A percentile compares a stretch with the other conserved stretches of the same genome.
phyloP scores from a whole-genome alignment of 129 eudicot genomes.

The Pittosporum tobira region DNA sequence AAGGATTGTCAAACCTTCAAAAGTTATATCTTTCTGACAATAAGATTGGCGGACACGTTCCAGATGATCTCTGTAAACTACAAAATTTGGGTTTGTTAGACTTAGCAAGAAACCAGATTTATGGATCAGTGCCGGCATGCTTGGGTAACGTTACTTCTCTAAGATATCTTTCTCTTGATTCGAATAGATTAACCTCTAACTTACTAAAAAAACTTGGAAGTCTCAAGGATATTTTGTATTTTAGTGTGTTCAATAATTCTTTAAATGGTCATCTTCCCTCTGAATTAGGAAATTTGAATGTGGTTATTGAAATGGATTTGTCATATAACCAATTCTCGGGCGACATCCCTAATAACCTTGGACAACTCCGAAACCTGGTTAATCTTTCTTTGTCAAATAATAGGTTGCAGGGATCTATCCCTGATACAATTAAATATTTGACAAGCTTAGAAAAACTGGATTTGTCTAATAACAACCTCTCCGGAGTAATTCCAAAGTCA shows the following conservation, averaged over 20 bases:
- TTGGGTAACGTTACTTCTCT: slow-evolving; percentile 8
- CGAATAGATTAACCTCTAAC: slow-evolving; percentile 3
- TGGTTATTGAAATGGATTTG: background rate
- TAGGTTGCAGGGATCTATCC: slow-evolving; percentile 11
- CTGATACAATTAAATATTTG: slow-evolving; percentile 1
- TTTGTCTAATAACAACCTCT: no score
- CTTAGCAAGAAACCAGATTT: background rate
- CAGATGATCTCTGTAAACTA: slow-evolving; percentile 1
- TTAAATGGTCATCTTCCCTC: background rate
- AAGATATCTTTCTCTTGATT: background rate
- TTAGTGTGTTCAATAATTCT: background rate
- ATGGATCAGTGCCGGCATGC: slow-evolving; percentile 10
- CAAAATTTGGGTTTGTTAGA: background rate
- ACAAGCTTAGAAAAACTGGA: slow-evolving; percentile 15
- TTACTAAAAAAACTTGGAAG: background rate
- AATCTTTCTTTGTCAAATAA: slow-evolving; percentile 12
- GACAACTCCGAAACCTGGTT: background rate
- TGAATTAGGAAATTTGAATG: slow-evolving; percentile 2
- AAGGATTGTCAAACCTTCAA: slow-evolving; percentile 5
- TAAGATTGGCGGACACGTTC: slow-evolving; percentile 8
- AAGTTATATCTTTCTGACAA: background rate
- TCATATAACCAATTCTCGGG: slow-evolving; percentile 11
- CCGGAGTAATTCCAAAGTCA: no score
- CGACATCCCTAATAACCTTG: slow-evolving; percentile 11
- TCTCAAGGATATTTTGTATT: slow-evolving; percentile 1